A percentile compares a stretch with the other conserved stretches of the same genome.
phyloP scores from a whole-genome alignment of 2,329 filamentous ascomycete species.

The Diaporthe australafricana region DNA sequence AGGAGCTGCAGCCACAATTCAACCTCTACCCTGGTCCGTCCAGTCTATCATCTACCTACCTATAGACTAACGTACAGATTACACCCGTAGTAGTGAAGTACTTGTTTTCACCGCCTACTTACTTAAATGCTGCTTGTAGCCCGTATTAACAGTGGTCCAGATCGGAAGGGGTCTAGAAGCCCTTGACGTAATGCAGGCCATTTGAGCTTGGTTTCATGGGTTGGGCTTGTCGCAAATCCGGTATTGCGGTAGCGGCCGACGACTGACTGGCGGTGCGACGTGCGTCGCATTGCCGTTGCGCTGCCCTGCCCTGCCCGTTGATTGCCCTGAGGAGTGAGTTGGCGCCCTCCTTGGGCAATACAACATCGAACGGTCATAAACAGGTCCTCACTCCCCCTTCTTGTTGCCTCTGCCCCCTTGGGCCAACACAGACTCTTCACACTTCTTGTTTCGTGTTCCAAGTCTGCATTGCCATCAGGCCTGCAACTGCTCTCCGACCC shows the following conservation, averaged over 20 bases:
- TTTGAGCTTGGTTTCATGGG: conserved; percentile 26
- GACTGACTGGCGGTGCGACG: conserved; percentile 11
- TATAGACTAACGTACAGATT: no score
- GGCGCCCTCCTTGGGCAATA: conserved; percentile 24
- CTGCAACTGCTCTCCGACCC: conserved; percentile 18
- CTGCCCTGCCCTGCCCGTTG: conserved; percentile 5
- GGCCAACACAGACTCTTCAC: neutral
- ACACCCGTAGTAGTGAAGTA: neutral
- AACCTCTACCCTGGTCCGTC: neutral
- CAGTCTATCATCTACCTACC: neutral
- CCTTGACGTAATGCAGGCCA: conserved; percentile 29
- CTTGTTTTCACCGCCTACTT: neutral
- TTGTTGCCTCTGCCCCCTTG: neutral
- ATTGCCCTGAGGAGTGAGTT: neutral
- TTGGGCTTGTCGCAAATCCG: conserved; percentile 30
- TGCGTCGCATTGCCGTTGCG: neutral
- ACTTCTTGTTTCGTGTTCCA: conserved; percentile 19
- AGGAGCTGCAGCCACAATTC: conserved; percentile 13
- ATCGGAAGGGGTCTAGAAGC: conserved; percentile 6
- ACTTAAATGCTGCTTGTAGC: neutral
- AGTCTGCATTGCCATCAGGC: conserved; percentile 8
- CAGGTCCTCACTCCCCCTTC: conserved; percentile 9
- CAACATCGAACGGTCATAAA: conserved; percentile 18
- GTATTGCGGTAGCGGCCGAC: conserved; percentile 24
- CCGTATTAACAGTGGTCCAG: neutral